These are phyloP conservation scores for Colletotrichum melonis DNA, from an alignment of 2,329 filamentous ascomycete species.

Conservation along the genomic window DNA sequence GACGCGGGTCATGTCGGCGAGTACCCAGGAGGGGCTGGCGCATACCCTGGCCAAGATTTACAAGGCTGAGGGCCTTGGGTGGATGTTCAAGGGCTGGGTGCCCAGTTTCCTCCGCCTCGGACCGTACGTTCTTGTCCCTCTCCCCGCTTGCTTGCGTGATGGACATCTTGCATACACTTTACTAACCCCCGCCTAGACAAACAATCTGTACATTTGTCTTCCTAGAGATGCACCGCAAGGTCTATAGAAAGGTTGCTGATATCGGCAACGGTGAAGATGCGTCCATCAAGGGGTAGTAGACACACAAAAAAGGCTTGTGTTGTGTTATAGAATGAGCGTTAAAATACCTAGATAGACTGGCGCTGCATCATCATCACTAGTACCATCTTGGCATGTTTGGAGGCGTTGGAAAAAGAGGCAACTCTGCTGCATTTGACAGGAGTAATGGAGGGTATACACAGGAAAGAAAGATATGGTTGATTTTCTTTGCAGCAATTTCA, in stretches of 20 bases:
- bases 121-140: constrained; percentile 59
- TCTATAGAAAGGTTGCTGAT: constrained; percentile 70
- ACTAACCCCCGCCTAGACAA: constrained; percentile 61
- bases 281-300: constrained; percentile 10
- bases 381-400: constrained; percentile 8
- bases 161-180: neutral
- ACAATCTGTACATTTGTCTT: constrained; percentile 90
- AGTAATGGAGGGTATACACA: constrained; percentile 21
- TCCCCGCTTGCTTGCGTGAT: neutral
- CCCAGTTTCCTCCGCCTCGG: constrained; percentile 77
- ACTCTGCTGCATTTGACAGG: constrained; percentile 34
- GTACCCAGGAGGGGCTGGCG: constrained; percentile 62
- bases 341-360: constrained; percentile 24
- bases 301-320: neutral
- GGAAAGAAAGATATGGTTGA: neutral
- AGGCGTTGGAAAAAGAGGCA: constrained; percentile 26
- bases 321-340: constrained; percentile 6
- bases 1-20: constrained; percentile 84
- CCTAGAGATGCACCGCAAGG: constrained; percentile 85
- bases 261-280: constrained; percentile 47
- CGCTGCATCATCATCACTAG: constrained; percentile 16
- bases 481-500: neutral
- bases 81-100: constrained; percentile 93
- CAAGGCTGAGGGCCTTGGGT: constrained; percentile 76
- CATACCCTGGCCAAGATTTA: constrained; percentile 75